These are phyloP conservation scores for Apiospora aurea DNA, from an alignment of 2,329 filamentous ascomycete species.

Conservation along the genomic window DNA sequence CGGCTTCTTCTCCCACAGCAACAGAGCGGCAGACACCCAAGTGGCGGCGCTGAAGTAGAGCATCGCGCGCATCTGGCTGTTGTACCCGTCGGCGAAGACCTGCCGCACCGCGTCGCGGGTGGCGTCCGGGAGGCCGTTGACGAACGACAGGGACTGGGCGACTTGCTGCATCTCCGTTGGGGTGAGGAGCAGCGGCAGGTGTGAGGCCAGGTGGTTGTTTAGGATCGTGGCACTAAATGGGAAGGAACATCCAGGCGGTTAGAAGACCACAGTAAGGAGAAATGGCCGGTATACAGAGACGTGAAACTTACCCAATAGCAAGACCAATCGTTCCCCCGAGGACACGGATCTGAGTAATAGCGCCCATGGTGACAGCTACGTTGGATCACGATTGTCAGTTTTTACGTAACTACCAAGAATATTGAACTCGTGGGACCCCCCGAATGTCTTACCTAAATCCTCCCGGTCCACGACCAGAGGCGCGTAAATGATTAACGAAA, in stretches of 20 bases:
- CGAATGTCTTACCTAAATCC: conserved; percentile 38
- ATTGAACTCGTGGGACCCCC: neutral
- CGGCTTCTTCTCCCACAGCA: conserved; percentile 34
- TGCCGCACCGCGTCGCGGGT: conserved; percentile 33
- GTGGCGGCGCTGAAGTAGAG: conserved; percentile 37
- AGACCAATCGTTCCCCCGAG: conserved; percentile 47
- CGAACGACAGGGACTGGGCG: conserved; percentile 32
- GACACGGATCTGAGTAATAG: conserved; percentile 47
- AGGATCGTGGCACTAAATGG: conserved; percentile 33
- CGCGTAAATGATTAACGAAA: conserved; percentile 42
- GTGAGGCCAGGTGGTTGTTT: conserved; percentile 31
- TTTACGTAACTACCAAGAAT: neutral
- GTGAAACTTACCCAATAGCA: conserved; percentile 40
- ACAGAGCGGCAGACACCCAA: conserved; percentile 30
- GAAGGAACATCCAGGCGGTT: neutral
- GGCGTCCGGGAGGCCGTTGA: conserved; percentile 32
- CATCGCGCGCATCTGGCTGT: conserved; percentile 34
- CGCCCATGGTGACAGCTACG: conserved; percentile 45
- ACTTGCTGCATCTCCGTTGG: conserved; percentile 32
- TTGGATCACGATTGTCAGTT: conserved; percentile 1
- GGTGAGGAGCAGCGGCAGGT: conserved; percentile 29
- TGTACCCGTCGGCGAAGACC: conserved; percentile 33
- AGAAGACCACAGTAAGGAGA: neutral
- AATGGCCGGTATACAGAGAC: neutral
- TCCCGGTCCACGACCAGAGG: conserved; percentile 40